phyloP scores from a whole-genome alignment of 192 early-diverging fungal species.

The Linnemannia hyalina region DNA sequence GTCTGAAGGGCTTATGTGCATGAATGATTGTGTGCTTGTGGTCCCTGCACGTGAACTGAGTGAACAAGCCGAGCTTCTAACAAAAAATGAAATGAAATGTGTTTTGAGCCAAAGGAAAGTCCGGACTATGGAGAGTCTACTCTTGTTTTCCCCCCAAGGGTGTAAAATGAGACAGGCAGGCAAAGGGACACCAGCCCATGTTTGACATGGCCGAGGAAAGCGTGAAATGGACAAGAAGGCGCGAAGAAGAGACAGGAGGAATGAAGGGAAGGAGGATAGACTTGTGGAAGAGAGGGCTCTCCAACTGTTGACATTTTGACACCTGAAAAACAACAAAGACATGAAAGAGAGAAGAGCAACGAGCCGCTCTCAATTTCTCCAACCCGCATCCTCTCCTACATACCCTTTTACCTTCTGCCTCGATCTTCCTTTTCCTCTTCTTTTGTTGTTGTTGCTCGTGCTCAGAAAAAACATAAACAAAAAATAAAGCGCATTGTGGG shows the following conservation, averaged over 20 bases:
- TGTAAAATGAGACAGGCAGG: background rate
- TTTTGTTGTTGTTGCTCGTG: background rate
- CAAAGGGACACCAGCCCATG: background rate
- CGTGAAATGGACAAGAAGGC: background rate
- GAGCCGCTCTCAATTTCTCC: slow-evolving; percentile 8
- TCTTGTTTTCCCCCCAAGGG: background rate
- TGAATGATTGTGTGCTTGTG: background rate
- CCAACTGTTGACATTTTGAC: background rate
- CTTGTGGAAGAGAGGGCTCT: slow-evolving; percentile 6
- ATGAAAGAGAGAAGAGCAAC: background rate
- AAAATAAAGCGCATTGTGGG: background rate
- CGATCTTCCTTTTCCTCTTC: background rate
- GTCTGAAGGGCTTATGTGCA: background rate
- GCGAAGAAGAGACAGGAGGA: background rate
- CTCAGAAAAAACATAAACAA: background rate
- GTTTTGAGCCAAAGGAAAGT: background rate
- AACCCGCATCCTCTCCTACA: background rate
- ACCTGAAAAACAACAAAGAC: slow-evolving; percentile 1
- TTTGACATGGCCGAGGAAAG: background rate
- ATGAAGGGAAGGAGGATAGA: background rate
- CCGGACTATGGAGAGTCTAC: background rate
- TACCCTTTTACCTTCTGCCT: too few species aligned
- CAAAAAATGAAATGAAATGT: too few species aligned
- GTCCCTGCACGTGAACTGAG: slow-evolving; percentile 1
- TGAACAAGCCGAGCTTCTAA: background rate